Conservation (phyloP, 495 filamentous ascomycete species). For the Hyphodiscus hymeniophilus region DNA sequence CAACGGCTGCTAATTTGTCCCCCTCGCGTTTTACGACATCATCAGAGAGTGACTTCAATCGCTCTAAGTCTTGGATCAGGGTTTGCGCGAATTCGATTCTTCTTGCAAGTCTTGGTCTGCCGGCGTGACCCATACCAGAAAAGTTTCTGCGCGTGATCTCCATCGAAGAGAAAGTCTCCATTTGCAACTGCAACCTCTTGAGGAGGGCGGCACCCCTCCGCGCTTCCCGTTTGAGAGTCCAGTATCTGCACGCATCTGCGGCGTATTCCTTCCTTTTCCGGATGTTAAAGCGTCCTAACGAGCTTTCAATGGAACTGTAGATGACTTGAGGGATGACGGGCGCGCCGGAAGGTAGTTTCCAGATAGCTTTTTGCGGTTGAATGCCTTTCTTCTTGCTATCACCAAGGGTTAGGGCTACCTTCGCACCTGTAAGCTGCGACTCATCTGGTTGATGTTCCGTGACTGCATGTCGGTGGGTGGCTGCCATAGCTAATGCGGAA, state of each 20-base stretch:
- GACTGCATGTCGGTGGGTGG: slow-evolving; percentile 51
- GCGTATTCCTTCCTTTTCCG: slow-evolving; percentile 85
- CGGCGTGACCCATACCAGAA: slow-evolving; percentile 78
- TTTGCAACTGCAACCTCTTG: slow-evolving; percentile 85
- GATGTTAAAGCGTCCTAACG: slow-evolving; percentile 71
- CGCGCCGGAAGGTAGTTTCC: slow-evolving; percentile 92
- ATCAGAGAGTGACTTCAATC: slow-evolving; percentile 58
- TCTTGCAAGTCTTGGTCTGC: slow-evolving; percentile 64
- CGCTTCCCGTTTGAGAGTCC: slow-evolving; percentile 94
- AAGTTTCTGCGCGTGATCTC: slow-evolving; percentile 93
- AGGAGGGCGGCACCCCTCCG: slow-evolving; percentile 83
- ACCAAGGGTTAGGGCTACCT: slow-evolving; percentile 50
- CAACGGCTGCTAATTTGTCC: slow-evolving; percentile 65
- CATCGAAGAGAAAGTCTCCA: slow-evolving; percentile 93
- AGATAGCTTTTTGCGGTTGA: slow-evolving; percentile 60
- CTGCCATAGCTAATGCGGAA: slow-evolving; percentile 69
- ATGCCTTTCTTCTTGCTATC: slow-evolving; percentile 70
- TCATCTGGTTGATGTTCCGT: slow-evolving; percentile 49
- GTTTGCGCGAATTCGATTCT: slow-evolving; percentile 81
- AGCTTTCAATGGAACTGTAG: slow-evolving; percentile 69
- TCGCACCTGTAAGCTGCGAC: slow-evolving; percentile 45
- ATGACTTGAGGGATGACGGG: slow-evolving; percentile 87
- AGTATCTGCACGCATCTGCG: slow-evolving; percentile 89
- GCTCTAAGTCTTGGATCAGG: slow-evolving; percentile 67
- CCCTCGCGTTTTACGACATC: slow-evolving; percentile 63